phyloP scores from a whole-genome alignment of 1,284 basidiomycete species.

The Schizophyllum commune region DNA sequence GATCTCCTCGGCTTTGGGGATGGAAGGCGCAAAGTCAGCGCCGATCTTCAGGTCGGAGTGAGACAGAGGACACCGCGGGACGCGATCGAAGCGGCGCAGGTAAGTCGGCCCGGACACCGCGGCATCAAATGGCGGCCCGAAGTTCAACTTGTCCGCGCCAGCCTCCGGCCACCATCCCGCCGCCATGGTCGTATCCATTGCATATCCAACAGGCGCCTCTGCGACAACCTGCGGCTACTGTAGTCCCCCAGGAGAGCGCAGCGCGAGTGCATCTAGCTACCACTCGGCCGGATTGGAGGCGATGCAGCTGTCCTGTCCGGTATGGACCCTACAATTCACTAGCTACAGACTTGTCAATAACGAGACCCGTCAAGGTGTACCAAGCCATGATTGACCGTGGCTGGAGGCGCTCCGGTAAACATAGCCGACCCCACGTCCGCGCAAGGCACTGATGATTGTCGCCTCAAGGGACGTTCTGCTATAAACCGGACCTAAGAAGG shows the following conservation, averaged over 20 bases:
- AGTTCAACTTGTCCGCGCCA: background rate
- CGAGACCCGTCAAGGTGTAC: conserved; percentile 41
- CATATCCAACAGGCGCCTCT: conserved; percentile 21
- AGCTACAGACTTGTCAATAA: background rate
- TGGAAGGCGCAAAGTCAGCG: too few relatives aligned
- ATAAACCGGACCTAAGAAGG: conserved; percentile 73
- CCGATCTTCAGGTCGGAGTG: too few relatives aligned
- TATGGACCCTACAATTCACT: conserved; percentile 19
- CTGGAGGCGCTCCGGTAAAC: conserved; percentile 76
- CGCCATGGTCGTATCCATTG: conserved; percentile 21
- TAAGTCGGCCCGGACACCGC: too few relatives aligned
- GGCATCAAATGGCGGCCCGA: background rate
- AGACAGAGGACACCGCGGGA: background rate
- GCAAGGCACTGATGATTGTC: background rate
- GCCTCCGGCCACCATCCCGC: background rate
- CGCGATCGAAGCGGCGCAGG: background rate
- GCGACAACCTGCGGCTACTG: conserved; percentile 40
- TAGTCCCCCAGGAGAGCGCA: conserved; percentile 30
- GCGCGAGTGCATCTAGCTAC: conserved; percentile 20
- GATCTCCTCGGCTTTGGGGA: background rate
- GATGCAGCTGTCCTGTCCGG: conserved; percentile 41
- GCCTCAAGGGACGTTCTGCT: conserved; percentile 52
- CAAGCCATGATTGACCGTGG: conserved; percentile 82
- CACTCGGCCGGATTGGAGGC: conserved; percentile 29
- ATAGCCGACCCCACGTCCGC: background rate